Base-by-base conservation (phyloP, 805 yeast species). In the Lachancea dasiensis region DNA sequence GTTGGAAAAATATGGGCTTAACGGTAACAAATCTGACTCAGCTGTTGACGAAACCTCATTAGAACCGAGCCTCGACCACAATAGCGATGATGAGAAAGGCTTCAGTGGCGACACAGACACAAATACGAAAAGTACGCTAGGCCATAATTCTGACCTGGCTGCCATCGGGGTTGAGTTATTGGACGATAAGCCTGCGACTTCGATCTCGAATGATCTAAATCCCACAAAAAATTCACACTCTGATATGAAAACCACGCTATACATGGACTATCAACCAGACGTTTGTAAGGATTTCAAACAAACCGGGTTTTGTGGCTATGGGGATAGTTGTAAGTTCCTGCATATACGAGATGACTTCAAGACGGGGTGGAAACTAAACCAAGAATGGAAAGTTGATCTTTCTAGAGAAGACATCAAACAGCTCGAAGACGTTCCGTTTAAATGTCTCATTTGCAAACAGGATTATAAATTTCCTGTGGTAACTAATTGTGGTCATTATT, bases 281-380 rank as follows among this genome's bases (percentile, higher is more conserved):
- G 80, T 92, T 2, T 92, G 98, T 56, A 92, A 90, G 54, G 97
- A 92, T 59, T 92, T 73, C 59, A 73, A 77, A 41, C 83, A 81
- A 48, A 89, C 94, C 0, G 99, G 98, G 0, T 89, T 78, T 55
- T 92, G 98, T 69, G 97, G 97, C 5, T 92, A 81, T 57, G 99
- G 99, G 6, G 98, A 92, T 51, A 81, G 92, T 24, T 92, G 99
- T 65, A 92, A 92, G 63, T 92, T 92, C 58, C 58, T 90, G 24
- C 99, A 92, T 56, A 75, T 85, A 11, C 65, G 99, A 60, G 97
- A 86, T 49, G 95, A 86, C 52, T 82, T 79, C 62, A 73, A 70
- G 39, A 79, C 79, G 32, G 84, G 80, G 21, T 76, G 79, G 75
- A 77, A 80, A 41, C 57, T 80, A 5, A 73, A 70, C 19, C 69